phyloP scores from a whole-genome alignment of 176 grass and related monocot species.

The Chloris gayana region DNA sequence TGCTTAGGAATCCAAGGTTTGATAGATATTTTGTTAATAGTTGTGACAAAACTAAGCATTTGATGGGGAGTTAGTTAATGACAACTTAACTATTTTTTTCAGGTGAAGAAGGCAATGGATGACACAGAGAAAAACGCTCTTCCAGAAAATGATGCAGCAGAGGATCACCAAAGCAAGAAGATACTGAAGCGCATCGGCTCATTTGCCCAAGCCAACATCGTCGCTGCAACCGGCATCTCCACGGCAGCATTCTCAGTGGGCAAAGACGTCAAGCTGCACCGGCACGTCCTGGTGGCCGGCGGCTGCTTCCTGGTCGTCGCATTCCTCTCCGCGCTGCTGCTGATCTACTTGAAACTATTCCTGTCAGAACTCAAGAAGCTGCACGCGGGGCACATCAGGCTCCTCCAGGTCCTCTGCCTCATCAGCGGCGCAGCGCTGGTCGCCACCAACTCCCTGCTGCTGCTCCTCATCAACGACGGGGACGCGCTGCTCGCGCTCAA shows the following conservation, averaged over 20 bases:
- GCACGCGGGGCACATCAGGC: constrained; percentile 9
- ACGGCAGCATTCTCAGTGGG: constrained; percentile 31
- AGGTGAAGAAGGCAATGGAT: not conserved
- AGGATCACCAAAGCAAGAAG: constrained; percentile 7
- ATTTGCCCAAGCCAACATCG: constrained; percentile 26
- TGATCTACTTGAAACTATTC: constrained; percentile 39
- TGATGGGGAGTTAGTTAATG: no score
- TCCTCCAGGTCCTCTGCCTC: constrained; percentile 38
- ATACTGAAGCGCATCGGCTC: constrained; percentile 13
- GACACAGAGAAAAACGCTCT: constrained; percentile 7
- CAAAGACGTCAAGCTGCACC: constrained; percentile 35
- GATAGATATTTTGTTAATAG: not conserved
- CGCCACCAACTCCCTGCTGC: constrained; percentile 35
- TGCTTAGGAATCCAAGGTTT: not conserved
- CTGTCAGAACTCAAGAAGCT: constrained; percentile 32
- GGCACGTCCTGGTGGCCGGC: constrained; percentile 12
- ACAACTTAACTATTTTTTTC: no score
- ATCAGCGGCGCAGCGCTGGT: constrained; percentile 20
- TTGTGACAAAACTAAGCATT: not conserved
- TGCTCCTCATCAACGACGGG: constrained; percentile 31
- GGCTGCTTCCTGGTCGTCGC: constrained; percentile 18
- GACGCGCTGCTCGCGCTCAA: constrained; percentile 33
- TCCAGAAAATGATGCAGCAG: not conserved
- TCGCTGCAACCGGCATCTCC: constrained; percentile 18
- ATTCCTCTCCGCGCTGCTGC: constrained; percentile 26